These are phyloP conservation scores for Herpetospermum pedunculosum DNA, from an alignment of 306 rosid species.

Conservation along the genomic window DNA sequence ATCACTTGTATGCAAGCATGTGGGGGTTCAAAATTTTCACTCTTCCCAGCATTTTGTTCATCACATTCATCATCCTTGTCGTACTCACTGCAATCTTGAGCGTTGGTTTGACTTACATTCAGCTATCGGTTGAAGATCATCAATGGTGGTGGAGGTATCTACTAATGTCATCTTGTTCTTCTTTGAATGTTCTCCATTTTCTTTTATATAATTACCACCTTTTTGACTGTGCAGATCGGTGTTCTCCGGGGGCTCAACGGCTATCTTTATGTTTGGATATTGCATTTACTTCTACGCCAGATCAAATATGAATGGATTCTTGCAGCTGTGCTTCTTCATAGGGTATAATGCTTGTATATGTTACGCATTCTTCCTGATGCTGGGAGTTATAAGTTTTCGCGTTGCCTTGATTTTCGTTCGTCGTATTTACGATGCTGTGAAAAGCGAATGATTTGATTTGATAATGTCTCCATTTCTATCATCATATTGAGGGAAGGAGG, in stretches of 20 bases:
- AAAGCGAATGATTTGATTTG: constrained; percentile 48
- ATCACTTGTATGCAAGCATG: constrained; percentile 56
- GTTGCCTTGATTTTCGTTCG: constrained; percentile 59
- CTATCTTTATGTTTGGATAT: constrained; percentile 62
- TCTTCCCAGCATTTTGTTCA: constrained; percentile 50
- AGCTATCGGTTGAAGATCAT: constrained; percentile 79
- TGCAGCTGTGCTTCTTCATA: constrained; percentile 62
- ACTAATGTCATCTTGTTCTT: background rate
- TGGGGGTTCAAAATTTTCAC: constrained; percentile 83
- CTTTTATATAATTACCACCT: background rate
- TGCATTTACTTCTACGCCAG: constrained; percentile 51
- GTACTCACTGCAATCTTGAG: constrained; percentile 43
- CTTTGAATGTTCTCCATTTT: background rate
- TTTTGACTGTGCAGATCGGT: constrained; percentile 53
- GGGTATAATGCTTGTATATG: constrained; percentile 78
- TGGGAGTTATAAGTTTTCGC: constrained; percentile 58
- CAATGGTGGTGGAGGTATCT: constrained; percentile 93
- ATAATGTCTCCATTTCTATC: background rate
- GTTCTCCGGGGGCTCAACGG: constrained; percentile 61
- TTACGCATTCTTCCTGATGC: constrained; percentile 69
- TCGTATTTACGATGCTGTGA: constrained; percentile 47
- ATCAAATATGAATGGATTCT: constrained; percentile 62
- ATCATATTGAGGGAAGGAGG: background rate
- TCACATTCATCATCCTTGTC: constrained; percentile 37
- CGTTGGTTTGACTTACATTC: constrained; percentile 63